Evolutionary conservation across 129 eudicot genomes (phyloP).

Genomic region (Helianthus annuus): HanXRQr2.0-SUNRISE NC_035445.2:172095321-172095820

Average conservation of each 20-base stretch:
- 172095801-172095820: too few relatives aligned
- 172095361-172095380: slow-evolving; percentile 94
- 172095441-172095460: slow-evolving; percentile 38
- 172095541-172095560: too few relatives aligned
- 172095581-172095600: too few relatives aligned
- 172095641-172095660: slow-evolving; percentile 32
- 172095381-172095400: slow-evolving; percentile 92
- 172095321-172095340: neutral
- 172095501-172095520: slow-evolving; percentile 66
- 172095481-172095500: neutral
- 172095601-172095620: slow-evolving; percentile 90
- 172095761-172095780: too few relatives aligned
- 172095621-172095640: slow-evolving; percentile 90
- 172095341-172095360: slow-evolving; percentile 22
- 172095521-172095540: too few relatives aligned
- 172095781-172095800: too few relatives aligned
- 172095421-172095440: slow-evolving; percentile 91
- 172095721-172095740: neutral
- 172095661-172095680: slow-evolving; percentile 28
- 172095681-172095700: slow-evolving; percentile 18
- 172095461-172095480: neutral
- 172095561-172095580: too few relatives aligned
- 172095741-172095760: too few relatives aligned
- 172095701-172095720: slow-evolving; percentile 22
- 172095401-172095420: slow-evolving; percentile 84